These are phyloP conservation scores for Scheffersomyces parashehatae DNA, from an alignment of 1,139 yeast genomes.

Conservation along the genomic window DNA sequence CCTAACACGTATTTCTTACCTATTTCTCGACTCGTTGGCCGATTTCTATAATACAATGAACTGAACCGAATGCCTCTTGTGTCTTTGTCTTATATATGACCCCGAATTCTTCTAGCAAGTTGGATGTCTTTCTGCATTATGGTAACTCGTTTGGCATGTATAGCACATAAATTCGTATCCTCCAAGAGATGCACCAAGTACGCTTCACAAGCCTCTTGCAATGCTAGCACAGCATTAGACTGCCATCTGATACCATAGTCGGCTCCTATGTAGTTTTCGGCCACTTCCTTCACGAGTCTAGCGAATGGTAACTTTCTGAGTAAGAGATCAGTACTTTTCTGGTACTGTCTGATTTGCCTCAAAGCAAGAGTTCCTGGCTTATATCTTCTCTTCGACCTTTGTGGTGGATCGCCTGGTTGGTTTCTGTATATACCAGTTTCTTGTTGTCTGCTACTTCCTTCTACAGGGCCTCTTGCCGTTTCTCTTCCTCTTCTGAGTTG, in stretches of 20 bases:
- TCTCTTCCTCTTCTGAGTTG: not conserved
- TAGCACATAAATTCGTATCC: conserved; percentile 87
- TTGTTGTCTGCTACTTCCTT: conserved; percentile 11
- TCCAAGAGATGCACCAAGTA: conserved; percentile 82
- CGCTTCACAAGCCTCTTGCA: conserved; percentile 94
- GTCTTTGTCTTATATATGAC: conserved; percentile 29
- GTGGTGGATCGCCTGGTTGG: conserved; percentile 32
- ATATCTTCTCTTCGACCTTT: conserved; percentile 49
- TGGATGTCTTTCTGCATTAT: conserved; percentile 94
- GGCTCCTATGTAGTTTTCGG: conserved; percentile 61
- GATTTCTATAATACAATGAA: too few relatives aligned
- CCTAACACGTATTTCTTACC: too few relatives aligned
- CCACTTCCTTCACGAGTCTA: conserved; percentile 77
- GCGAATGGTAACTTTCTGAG: conserved; percentile 91
- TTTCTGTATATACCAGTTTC: conserved; percentile 47
- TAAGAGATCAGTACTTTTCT: conserved; percentile 73
- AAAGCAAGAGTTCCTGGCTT: conserved; percentile 76
- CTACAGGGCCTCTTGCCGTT: conserved; percentile 1
- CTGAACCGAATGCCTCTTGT: too few relatives aligned
- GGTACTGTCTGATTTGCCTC: conserved; percentile 77
- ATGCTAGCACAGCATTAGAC: conserved; percentile 79
- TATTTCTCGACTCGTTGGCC: too few relatives aligned
- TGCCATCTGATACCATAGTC: conserved; percentile 82
- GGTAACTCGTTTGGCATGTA: conserved; percentile 92
- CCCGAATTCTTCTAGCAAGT: conserved; percentile 85